Evolutionary conservation across 2,329 filamentous ascomycete species (phyloP).

Genomic region (Talaromyces sp.): DNA sequence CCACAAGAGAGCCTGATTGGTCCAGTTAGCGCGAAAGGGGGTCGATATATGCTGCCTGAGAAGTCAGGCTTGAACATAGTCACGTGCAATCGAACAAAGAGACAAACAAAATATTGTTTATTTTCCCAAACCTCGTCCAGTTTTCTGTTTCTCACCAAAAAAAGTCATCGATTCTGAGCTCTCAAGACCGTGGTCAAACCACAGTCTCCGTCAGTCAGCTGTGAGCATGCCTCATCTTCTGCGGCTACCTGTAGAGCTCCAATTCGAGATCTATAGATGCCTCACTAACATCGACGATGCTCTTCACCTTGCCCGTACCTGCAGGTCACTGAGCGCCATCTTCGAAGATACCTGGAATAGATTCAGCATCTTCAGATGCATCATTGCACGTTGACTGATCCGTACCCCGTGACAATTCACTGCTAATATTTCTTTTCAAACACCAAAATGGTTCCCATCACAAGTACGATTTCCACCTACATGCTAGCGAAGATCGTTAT

Average conservation of each 20-base stretch:
- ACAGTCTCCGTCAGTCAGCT: no score
- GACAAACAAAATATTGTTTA: no score
- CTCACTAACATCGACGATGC: slow-evolving; percentile 3
- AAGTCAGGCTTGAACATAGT: no score
- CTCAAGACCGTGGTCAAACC: no score
- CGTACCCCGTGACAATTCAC: not conserved
- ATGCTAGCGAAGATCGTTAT: not conserved
- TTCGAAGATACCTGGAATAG: not conserved
- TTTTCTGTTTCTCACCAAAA: no score
- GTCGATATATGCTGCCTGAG: no score
- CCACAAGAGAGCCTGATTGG: no score
- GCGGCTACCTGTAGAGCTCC: not conserved
- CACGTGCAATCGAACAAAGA: no score
- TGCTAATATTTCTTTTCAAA: not conserved
- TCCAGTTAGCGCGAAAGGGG: no score
- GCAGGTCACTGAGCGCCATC: not conserved
- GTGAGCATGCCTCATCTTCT: no score
- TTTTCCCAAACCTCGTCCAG: no score
- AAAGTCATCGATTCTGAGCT: no score
- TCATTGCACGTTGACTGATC: not conserved
- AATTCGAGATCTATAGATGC: not conserved
- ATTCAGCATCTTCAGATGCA: not conserved
- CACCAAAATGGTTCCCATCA: slow-evolving; percentile 4
- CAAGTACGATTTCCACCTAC: slow-evolving; percentile 1
- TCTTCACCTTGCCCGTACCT: slow-evolving; percentile 2